Conservation (phyloP, 805 yeast genomes). For the Osmozyma mogii region DNA sequence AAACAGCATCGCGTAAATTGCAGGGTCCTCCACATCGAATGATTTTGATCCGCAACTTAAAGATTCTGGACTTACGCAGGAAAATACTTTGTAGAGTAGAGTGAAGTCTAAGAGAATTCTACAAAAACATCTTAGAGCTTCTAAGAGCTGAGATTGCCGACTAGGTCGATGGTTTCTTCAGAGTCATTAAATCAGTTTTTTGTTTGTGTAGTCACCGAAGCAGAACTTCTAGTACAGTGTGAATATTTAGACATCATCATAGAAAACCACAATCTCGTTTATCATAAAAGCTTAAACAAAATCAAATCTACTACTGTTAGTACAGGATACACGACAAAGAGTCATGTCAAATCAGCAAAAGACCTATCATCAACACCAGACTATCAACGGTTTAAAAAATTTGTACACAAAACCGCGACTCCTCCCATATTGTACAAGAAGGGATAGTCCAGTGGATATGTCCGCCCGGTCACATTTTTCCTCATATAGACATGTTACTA, state of each 20-base stretch:
- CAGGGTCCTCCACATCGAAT: too few relatives aligned
- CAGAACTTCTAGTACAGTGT: slow-evolving; percentile 38
- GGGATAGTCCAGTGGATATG: slow-evolving; percentile 33
- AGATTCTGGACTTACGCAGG: too few relatives aligned
- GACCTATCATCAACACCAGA: slow-evolving; percentile 46
- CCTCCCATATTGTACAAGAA: slow-evolving; percentile 37
- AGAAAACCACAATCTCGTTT: slow-evolving; percentile 14
- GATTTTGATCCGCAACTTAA: too few relatives aligned
- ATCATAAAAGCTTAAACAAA: slow-evolving; percentile 12
- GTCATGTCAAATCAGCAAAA: slow-evolving; percentile 23
- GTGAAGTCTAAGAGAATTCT: background rate
- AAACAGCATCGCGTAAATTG: background rate
- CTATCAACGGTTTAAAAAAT: slow-evolving; percentile 35
- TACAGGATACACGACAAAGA: background rate
- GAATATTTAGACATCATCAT: slow-evolving; percentile 44
- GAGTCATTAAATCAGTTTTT: slow-evolving; percentile 43
- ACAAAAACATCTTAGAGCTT: background rate
- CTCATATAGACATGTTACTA: slow-evolving; percentile 20
- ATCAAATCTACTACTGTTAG: slow-evolving; percentile 6
- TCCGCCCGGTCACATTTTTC: slow-evolving; percentile 48
- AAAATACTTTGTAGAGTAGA: background rate
- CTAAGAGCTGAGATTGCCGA: background rate
- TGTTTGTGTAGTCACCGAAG: slow-evolving; percentile 31
- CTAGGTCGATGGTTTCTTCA: slow-evolving; percentile 17
- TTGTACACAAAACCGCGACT: slow-evolving; percentile 50